A percentile compares a stretch with the other conserved stretches of the same genome.
Conservation (phyloP, 2,329 filamentous ascomycete genomes). For the Fusarium nisikadoi region DNA sequence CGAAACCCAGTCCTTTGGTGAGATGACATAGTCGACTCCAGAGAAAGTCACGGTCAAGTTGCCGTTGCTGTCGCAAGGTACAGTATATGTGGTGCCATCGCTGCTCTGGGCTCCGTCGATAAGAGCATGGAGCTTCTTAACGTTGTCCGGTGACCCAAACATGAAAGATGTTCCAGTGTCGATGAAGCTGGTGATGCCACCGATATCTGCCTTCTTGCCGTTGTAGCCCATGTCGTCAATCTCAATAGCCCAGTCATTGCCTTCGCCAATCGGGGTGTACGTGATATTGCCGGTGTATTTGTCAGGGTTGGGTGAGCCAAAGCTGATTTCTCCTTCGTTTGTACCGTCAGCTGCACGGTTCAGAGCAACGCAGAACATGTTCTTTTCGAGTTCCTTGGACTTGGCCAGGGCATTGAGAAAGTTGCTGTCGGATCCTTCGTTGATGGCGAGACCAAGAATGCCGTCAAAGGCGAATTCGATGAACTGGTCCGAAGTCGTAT, state of each 20-base stretch:
- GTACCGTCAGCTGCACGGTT: constrained; percentile 72
- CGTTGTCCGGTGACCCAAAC: constrained; percentile 75
- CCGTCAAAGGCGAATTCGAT: constrained; percentile 85
- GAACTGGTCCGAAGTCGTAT: constrained; percentile 78
- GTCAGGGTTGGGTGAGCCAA: constrained; percentile 74
- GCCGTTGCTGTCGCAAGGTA: constrained; percentile 76
- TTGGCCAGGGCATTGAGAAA: constrained; percentile 72
- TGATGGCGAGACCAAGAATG: constrained; percentile 81
- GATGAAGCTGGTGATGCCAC: constrained; percentile 72
- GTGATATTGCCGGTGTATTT: constrained; percentile 75
- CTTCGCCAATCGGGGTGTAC: constrained; percentile 68
- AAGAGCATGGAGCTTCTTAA: constrained; percentile 72
- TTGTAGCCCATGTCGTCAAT: constrained; percentile 73
- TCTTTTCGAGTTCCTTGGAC: constrained; percentile 66
- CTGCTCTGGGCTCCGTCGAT: constrained; percentile 70
- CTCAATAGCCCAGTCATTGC: constrained; percentile 77
- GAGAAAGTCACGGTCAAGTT: constrained; percentile 75
- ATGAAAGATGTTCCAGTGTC: constrained; percentile 87
- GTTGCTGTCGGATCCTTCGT: constrained; percentile 68
- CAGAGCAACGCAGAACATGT: constrained; percentile 77
- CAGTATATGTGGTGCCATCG: constrained; percentile 71
- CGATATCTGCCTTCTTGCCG: constrained; percentile 67
- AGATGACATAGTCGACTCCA: constrained; percentile 72
- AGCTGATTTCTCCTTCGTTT: constrained; percentile 80
- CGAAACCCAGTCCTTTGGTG: constrained; percentile 76